These are phyloP conservation scores for Coprinopsis marcescibilis DNA, from an alignment of 768 basidiomycete species.

Conservation along the genomic window DNA sequence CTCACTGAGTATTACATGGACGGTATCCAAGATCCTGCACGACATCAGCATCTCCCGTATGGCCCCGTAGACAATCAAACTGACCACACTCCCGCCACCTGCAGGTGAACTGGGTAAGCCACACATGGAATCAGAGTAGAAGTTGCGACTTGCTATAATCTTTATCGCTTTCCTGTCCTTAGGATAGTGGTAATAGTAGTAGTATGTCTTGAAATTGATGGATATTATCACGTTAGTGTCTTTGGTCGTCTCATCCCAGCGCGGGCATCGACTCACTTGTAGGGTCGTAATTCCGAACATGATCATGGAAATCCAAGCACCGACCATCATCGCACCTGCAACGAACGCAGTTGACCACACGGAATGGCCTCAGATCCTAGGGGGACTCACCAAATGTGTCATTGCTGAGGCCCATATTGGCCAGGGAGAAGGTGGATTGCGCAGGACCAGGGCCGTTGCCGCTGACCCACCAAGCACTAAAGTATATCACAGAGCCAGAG, in stretches of 20 bases:
- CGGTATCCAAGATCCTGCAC: conserved; percentile 34
- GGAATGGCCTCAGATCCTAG: neutral
- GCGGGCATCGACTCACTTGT: conserved; percentile 24
- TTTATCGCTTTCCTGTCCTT: conserved; percentile 30
- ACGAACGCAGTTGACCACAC: neutral
- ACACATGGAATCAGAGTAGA: neutral
- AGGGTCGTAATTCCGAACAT: conserved; percentile 40
- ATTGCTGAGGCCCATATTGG: conserved; percentile 12
- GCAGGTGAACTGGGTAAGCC: neutral
- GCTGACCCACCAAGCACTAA: no score
- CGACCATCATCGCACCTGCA: conserved; percentile 34
- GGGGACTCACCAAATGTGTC: conserved; percentile 28
- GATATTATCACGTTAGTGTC: neutral
- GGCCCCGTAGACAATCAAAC: conserved; percentile 11
- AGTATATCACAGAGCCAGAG: no score
- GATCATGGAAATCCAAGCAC: conserved; percentile 29
- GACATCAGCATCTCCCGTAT: neutral
- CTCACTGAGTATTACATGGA: conserved; percentile 37
- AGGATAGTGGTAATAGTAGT: conserved; percentile 36
- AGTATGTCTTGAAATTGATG: conserved; percentile 31
- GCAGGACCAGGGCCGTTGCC: no score
- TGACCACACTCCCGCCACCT: conserved; percentile 33
- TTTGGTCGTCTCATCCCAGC: neutral
- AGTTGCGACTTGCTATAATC: conserved; percentile 24
- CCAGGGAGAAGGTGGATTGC: no score